phyloP scores from a whole-genome alignment of 768 basidiomycete genomes.

The Rubroboletus pulcherrimus region DNA sequence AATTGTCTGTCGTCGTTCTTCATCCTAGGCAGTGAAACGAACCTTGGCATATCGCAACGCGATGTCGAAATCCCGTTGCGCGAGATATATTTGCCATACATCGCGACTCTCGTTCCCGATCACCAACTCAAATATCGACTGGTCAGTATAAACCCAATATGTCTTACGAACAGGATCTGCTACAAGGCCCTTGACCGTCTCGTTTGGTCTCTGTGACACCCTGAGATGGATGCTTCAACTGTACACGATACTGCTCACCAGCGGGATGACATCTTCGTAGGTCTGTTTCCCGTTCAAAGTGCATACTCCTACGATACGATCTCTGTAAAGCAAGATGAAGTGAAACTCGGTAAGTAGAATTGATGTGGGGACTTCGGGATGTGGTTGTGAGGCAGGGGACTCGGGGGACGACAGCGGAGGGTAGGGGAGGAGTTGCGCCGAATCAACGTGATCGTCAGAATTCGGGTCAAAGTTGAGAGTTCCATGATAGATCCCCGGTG shows the following conservation, averaged over 20 bases:
- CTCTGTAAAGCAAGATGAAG: conserved; percentile 78
- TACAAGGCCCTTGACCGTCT: conserved; percentile 68
- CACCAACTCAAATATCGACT: conserved; percentile 83
- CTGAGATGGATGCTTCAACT: conserved; percentile 5
- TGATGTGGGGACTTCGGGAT: conserved; percentile 57
- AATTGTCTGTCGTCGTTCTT: not conserved
- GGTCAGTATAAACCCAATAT: conserved; percentile 91
- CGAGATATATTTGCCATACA: conserved; percentile 89
- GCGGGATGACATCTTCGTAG: conserved; percentile 78
- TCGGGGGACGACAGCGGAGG: conserved; percentile 40
- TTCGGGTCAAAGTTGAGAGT: conserved; percentile 64
- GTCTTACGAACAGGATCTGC: conserved; percentile 86
- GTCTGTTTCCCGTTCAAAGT: conserved; percentile 75
- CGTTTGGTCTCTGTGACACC: conserved; percentile 61
- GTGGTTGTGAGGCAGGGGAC: conserved; percentile 12
- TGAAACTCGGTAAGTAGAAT: conserved; percentile 90
- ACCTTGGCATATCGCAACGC: conserved; percentile 85
- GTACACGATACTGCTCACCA: conserved; percentile 48
- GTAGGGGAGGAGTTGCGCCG: conserved; percentile 76
- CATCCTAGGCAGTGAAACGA: conserved; percentile 10
- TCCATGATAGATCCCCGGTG: conserved; percentile 87
- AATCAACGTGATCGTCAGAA: conserved; percentile 73
- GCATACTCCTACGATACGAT: conserved; percentile 74
- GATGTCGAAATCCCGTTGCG: conserved; percentile 70
- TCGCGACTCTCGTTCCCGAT: conserved; percentile 87